Conservation (phyloP, 78 protist genomes). For the Cavenderia fasciculata region DNA sequence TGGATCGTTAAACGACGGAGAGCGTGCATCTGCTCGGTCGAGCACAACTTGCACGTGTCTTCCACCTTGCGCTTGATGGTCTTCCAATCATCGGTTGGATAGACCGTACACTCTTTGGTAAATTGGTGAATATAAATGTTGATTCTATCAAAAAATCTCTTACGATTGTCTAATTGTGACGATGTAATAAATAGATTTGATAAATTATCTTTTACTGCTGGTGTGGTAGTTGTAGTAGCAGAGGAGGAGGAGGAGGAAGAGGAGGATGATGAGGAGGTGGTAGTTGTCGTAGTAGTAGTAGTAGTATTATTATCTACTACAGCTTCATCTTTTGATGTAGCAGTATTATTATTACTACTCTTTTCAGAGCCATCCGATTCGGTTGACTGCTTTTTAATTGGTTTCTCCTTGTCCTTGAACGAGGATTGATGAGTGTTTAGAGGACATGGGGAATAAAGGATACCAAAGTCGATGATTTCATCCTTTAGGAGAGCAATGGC, state of each 20-base stretch:
- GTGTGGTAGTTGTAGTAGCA: no score
- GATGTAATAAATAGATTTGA: neutral
- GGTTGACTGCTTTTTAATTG: no score
- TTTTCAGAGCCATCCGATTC: no score
- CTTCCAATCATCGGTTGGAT: slow-evolving; percentile 52
- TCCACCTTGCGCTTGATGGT: slow-evolving; percentile 60
- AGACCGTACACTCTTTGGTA: neutral
- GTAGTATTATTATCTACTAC: no score
- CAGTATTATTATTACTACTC: no score
- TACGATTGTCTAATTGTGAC: slow-evolving; percentile 44
- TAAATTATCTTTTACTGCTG: neutral
- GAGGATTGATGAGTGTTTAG: no score
- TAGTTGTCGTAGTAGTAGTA: neutral
- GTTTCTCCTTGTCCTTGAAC: neutral
- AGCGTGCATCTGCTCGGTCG: slow-evolving; percentile 52
- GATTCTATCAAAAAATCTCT: slow-evolving; percentile 59
- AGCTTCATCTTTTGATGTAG: no score
- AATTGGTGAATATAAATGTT: slow-evolving; percentile 54
- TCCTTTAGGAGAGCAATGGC: slow-evolving; percentile 34
- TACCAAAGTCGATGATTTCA: slow-evolving; percentile 49
- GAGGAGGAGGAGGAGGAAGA: no score
- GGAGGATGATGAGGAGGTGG: neutral
- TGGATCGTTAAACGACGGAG: slow-evolving; percentile 60
- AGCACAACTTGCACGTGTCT: neutral
- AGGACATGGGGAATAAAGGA: slow-evolving; percentile 37